Evolutionary conservation across 1,139 yeast species (phyloP).

Genomic region (Taphrina flavorubra): DNA sequence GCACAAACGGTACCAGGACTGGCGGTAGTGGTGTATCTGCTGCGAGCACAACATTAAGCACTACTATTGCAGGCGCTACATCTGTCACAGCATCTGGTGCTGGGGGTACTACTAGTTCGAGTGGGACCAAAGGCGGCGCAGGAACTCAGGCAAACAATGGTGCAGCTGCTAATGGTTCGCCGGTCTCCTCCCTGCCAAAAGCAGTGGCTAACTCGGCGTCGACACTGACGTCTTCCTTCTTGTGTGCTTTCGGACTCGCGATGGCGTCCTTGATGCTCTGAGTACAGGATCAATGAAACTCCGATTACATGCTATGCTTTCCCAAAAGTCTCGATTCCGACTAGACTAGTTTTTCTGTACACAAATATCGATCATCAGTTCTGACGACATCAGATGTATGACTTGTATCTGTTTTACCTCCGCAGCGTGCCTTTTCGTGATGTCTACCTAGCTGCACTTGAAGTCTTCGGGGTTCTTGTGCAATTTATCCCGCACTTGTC

Average conservation of each 20-base stretch:
- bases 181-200: not conserved
- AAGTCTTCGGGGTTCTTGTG: no score
- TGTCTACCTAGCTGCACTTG: not conserved
- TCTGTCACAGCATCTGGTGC: not conserved
- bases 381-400: not conserved
- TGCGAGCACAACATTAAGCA: not conserved
- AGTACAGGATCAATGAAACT: no score
- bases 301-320: not conserved
- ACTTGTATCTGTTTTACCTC: not conserved
- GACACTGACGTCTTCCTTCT: slow-evolving; percentile 5
- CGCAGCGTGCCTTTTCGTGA: not conserved
- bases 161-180: not conserved
- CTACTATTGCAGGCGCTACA: not conserved
- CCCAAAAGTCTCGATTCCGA: not conserved
- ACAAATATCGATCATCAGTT: not conserved
- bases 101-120: not conserved
- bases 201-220: not conserved
- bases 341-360: not conserved
- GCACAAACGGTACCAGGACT: slow-evolving; percentile 7
- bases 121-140: not conserved
- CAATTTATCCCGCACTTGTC: not conserved
- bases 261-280: slow-evolving; percentile 2
- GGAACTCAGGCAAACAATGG: not conserved
- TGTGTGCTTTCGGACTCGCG: not conserved
- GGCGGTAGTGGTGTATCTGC: not conserved